These are phyloP conservation scores for Yarrowia sp. DNA, from an alignment of 805 yeast genomes.

Conservation along the genomic window DNA sequence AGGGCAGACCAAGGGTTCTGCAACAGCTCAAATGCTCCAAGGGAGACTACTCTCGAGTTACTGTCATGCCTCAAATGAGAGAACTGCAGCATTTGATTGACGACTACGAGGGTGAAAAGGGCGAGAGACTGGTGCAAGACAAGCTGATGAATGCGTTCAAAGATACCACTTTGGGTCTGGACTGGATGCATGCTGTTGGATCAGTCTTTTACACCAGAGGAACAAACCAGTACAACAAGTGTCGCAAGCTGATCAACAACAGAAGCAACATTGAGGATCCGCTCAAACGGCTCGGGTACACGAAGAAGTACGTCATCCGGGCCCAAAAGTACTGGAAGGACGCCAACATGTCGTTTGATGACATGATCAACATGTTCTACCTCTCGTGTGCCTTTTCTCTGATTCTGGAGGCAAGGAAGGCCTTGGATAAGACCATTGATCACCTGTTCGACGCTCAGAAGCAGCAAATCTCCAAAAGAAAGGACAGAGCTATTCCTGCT, in stretches of 20 bases:
- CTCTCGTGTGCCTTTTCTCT: slow-evolving; percentile 11
- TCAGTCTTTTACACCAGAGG: slow-evolving; percentile 7
- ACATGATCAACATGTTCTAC: slow-evolving; percentile 14
- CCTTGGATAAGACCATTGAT: slow-evolving; percentile 2
- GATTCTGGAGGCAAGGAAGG: not conserved
- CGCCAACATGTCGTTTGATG: not conserved
- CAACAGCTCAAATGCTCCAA: not conserved
- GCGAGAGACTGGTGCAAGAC: not conserved
- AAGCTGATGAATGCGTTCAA: not conserved
- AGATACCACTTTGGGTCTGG: slow-evolving; percentile 8
- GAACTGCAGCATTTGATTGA: slow-evolving; percentile 3
- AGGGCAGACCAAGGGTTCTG: not conserved
- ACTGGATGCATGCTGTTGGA: slow-evolving; percentile 19
- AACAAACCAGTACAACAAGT: slow-evolving; percentile 23
- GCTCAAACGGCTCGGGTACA: not conserved
- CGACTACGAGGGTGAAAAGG: slow-evolving; percentile 21
- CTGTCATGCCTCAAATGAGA: slow-evolving; percentile 8
- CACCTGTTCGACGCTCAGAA: slow-evolving; percentile 6
- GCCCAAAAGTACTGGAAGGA: slow-evolving; percentile 13
- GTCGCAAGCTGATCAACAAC: slow-evolving; percentile 19
- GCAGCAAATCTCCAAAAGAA: not conserved
- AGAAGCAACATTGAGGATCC: not conserved
- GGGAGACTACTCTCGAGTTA: slow-evolving; percentile 9
- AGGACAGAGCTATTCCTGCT: slow-evolving; percentile 4
- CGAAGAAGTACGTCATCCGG: not conserved